Evolutionary conservation across 352 stramenopile genomes (phyloP), one percentile per base, ranked within the genome.

Genomic region (Phytophthora capsici): DNA sequence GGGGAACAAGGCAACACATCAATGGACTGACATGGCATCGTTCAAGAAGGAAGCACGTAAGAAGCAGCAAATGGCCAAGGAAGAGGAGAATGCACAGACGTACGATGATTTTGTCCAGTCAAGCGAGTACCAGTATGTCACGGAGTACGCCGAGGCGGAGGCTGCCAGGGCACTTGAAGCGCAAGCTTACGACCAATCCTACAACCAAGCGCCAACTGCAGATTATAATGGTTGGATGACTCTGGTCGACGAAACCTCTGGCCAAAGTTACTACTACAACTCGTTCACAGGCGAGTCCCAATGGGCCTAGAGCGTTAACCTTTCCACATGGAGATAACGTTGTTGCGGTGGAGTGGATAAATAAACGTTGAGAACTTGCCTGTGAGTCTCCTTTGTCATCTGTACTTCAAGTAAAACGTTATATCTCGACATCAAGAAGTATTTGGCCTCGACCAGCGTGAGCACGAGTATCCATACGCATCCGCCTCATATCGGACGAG

Each of bases 191-290:
- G 28, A 51, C 2, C 44, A 66, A 10, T 54, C 37, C 1, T 57
- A 56, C 19, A 53, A n/a, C 9, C 62, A 63, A 65, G 23, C 48
- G 41, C 19, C 43, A 64, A 57, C 58, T 3, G 12, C n/a, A 25
- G 60, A 71, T 41, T 63, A 63, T 48, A 49, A 37, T n/a, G 73
- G 76, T 30, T 94, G 83, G 84, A 78, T 79, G 49, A 79, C 75
- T 14, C 68, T 88, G 17, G 65, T 85, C 6, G 86, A 95, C 34
- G 83, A 91, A 22, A 69, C 50, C 25, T 89, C 80, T 0, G 84
- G 86, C 1, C 67, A 84, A 16, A 75, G 64, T 37, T 93, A 93
- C 69, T 94, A 91, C 45, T 93, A 91, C 72, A 92, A 93, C 51
- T 71, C 62, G 9, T 53, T 72, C 37, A 93, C 84, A 16, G 83